Evolutionary conservation across 441 rosid genomes (phyloP).

Genomic region (Populus hybrid): DNA sequence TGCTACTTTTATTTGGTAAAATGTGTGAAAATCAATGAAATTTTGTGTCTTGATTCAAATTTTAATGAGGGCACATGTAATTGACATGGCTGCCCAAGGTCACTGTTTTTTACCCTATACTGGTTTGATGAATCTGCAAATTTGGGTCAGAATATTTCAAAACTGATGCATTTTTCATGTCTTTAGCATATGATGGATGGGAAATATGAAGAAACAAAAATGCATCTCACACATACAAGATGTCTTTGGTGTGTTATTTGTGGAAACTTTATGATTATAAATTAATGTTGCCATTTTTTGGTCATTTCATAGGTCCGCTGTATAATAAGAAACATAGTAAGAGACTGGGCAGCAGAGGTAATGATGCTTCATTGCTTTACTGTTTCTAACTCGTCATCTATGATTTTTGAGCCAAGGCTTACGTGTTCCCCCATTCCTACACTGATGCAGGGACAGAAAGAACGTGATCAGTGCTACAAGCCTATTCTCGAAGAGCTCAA

Average conservation of each 20-base stretch:
- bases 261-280: neutral
- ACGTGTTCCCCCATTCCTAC: constrained; percentile 7
- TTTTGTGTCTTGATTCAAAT: neutral
- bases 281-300: neutral
- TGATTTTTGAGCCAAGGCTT: constrained; percentile 4
- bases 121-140: neutral
- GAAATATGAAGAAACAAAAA: neutral
- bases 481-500: constrained; percentile 94
- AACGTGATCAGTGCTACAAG: constrained; percentile 88
- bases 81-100: neutral
- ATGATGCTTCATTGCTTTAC: constrained; percentile 11
- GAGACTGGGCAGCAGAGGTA: constrained; percentile 99
- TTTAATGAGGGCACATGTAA: neutral
- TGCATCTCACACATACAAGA: neutral
- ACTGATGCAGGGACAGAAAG: constrained; percentile 66
- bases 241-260: neutral
- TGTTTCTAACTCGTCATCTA: constrained; percentile 1
- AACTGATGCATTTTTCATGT: neutral
- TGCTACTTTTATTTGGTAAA: neutral
- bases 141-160: neutral
- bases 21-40: neutral
- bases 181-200: neutral
- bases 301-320: constrained; percentile 78
- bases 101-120: neutral
- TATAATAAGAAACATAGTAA: constrained; percentile 89